phyloP scores from a whole-genome alignment of 208 protist genomes.

The Leishmania gerbilli region DNA sequence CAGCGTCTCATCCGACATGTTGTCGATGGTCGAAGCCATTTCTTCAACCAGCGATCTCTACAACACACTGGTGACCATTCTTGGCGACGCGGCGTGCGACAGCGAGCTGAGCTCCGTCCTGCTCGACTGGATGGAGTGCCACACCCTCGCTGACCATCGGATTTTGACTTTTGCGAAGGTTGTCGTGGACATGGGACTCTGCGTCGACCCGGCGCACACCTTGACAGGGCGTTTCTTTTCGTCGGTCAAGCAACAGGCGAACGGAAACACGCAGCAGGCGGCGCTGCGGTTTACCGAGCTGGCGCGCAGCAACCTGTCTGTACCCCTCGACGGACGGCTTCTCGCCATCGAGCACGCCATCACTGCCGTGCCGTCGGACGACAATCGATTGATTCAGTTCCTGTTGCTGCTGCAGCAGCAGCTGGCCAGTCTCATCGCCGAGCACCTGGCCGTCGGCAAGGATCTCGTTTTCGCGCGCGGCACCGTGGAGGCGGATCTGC shows the following conservation, averaged over 20 bases:
- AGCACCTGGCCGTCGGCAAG: constrained; percentile 32
- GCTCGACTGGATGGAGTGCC: constrained; percentile 72
- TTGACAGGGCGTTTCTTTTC: constrained; percentile 68
- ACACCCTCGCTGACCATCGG: constrained; percentile 60
- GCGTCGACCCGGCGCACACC: constrained; percentile 45
- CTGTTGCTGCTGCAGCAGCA: constrained; percentile 75
- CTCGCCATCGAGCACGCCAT: constrained; percentile 54
- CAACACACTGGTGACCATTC: constrained; percentile 33
- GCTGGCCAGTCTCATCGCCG: constrained; percentile 49
- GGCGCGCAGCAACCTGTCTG: constrained; percentile 38
- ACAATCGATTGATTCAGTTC: constrained; percentile 56
- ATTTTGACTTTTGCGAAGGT: constrained; percentile 62
- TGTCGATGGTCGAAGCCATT: constrained; percentile 35
- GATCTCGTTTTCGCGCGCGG: constrained; percentile 22
- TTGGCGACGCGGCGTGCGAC: constrained; percentile 39
- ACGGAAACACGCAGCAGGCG: constrained; percentile 36
- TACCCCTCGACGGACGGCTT: constrained; percentile 51
- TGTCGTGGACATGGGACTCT: constrained; percentile 44
- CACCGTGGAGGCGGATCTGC: constrained; percentile 44
- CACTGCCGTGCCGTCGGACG: constrained; percentile 33
- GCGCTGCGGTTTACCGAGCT: constrained; percentile 66
- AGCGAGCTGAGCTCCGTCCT: constrained; percentile 39
- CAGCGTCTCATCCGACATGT: constrained; percentile 26
- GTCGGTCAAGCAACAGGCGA: constrained; percentile 40
- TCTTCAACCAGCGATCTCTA: constrained; percentile 28